A percentile compares a stretch with the other conserved stretches of the same genome.
phyloP scores from a whole-genome alignment of 1,139 yeast genomes.

The Yamadazyma conglobata region DNA sequence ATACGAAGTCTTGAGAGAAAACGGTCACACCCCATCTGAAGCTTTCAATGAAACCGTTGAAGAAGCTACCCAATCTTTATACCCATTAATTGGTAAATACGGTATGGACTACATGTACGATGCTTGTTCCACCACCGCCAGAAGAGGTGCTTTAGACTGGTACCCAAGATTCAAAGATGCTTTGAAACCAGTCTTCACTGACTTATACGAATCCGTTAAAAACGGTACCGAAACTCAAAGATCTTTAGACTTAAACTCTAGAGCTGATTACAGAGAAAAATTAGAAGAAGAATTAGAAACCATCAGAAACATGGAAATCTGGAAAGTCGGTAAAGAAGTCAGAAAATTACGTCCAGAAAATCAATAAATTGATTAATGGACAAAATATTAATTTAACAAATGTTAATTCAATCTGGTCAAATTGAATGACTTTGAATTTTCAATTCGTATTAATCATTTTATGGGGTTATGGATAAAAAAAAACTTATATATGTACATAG shows the following conservation, averaged over 20 bases:
- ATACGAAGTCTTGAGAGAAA: constrained; percentile 98
- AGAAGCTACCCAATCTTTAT: constrained; percentile 98
- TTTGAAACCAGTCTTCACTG: constrained; percentile 96
- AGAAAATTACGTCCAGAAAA: constrained; percentile 99
- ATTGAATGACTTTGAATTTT: constrained; percentile 19
- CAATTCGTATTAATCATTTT: constrained; percentile 20
- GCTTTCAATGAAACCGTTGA: constrained; percentile 99
- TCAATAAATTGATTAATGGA: constrained; percentile 45
- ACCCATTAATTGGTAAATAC: constrained; percentile 98
- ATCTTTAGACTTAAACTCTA: constrained; percentile 97
- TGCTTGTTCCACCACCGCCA: constrained; percentile 99
- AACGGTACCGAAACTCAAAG: constrained; percentile 97
- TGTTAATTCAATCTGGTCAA: constrained; percentile 14
- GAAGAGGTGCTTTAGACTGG: constrained; percentile 99
- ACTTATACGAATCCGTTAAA: constrained; percentile 90
- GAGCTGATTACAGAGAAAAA: constrained; percentile 95
- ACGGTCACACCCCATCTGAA: constrained; percentile 99
- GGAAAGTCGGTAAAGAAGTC: constrained; percentile 99
- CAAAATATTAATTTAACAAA: background rate
- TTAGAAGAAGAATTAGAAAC: constrained; percentile 89
- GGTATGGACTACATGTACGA: constrained; percentile 99
- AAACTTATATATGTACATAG: constrained; percentile 15
- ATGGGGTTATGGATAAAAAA: constrained; percentile 8
- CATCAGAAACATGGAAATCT: constrained; percentile 97
- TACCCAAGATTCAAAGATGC: constrained; percentile 98